Conservation (phyloP, 352 stramenopile species). For the Aphanomyces astaci region DNA sequence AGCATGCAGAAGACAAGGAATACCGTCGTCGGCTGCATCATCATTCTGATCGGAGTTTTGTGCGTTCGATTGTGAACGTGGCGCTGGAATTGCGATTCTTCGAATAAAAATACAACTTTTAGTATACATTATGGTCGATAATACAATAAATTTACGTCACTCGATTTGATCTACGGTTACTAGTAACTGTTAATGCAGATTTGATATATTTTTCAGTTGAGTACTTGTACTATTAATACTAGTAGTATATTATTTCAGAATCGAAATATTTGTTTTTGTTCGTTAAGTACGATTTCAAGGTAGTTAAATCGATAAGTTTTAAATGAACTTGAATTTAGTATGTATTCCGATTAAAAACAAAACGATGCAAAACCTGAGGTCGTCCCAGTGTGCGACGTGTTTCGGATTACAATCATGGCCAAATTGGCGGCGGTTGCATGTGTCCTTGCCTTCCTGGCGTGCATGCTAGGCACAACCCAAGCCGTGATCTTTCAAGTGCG, state of each 20-base stretch:
- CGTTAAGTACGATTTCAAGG: not conserved
- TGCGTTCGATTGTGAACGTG: slow-evolving; percentile 13
- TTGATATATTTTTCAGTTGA: too few relatives aligned
- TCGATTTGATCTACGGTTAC: too few relatives aligned
- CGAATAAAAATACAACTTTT: too few relatives aligned
- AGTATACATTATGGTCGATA: too few relatives aligned
- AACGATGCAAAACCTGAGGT: too few relatives aligned
- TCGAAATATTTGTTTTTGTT: not conserved
- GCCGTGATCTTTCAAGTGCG: slow-evolving; percentile 2
- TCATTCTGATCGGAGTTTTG: slow-evolving; percentile 19
- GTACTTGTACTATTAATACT: too few relatives aligned
- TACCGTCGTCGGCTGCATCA: slow-evolving; percentile 23
- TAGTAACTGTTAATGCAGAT: too few relatives aligned
- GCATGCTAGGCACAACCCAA: slow-evolving; percentile 18
- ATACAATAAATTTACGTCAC: too few relatives aligned
- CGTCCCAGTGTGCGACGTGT: slow-evolving; percentile 12
- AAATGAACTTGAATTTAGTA: not conserved
- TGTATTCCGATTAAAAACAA: not conserved
- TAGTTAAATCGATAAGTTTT: too few relatives aligned
- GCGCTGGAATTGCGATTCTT: too few relatives aligned
- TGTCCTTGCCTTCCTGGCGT: slow-evolving; percentile 26
- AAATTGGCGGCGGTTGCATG: slow-evolving; percentile 14
- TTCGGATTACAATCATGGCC: slow-evolving; percentile 23
- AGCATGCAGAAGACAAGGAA: slow-evolving; percentile 30
- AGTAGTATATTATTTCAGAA: too few relatives aligned